Conservation (phyloP, 805 yeast genomes). For the Blastobotrys peoriensis region DNA sequence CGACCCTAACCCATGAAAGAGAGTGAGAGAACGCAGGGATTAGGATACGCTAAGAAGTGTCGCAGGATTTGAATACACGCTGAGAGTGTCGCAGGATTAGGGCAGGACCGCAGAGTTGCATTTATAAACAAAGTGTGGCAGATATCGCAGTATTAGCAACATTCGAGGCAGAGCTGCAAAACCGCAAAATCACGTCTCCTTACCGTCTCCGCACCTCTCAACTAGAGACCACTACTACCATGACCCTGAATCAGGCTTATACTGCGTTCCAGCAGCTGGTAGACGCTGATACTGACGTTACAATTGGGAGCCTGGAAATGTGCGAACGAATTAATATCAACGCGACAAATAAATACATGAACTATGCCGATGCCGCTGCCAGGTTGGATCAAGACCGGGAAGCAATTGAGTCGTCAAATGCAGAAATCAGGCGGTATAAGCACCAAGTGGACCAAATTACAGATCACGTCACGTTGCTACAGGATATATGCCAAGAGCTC, state of each 20-base stretch:
- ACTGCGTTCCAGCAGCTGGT: conserved; percentile 16
- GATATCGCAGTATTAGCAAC: no score
- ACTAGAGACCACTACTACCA: no score
- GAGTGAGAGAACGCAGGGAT: no score
- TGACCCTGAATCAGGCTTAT: conserved; percentile 8
- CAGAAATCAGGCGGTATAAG: conserved; percentile 13
- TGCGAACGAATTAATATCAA: conserved; percentile 22
- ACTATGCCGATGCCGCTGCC: conserved; percentile 18
- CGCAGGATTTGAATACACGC: no score
- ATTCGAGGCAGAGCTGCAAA: no score
- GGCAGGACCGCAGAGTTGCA: no score
- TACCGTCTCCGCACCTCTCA: no score
- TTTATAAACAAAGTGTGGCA: no score
- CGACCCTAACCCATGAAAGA: no score
- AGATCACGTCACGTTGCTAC: conserved; percentile 30
- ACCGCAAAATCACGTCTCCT: no score
- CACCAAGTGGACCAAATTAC: conserved; percentile 19
- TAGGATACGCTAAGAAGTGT: no score
- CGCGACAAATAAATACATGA: conserved; percentile 19
- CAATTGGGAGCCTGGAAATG: conserved; percentile 18
- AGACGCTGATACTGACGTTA: conserved; percentile 21
- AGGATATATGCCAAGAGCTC: conserved; percentile 46
- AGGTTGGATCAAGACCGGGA: conserved; percentile 17
- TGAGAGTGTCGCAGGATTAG: no score
- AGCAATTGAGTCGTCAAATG: conserved; percentile 9